A percentile compares a stretch with the other conserved stretches of the same genome.
Evolutionary conservation across 1,284 basidiomycete species (phyloP).

Genomic region (Cutaneotrichosporon sp.): DNA sequence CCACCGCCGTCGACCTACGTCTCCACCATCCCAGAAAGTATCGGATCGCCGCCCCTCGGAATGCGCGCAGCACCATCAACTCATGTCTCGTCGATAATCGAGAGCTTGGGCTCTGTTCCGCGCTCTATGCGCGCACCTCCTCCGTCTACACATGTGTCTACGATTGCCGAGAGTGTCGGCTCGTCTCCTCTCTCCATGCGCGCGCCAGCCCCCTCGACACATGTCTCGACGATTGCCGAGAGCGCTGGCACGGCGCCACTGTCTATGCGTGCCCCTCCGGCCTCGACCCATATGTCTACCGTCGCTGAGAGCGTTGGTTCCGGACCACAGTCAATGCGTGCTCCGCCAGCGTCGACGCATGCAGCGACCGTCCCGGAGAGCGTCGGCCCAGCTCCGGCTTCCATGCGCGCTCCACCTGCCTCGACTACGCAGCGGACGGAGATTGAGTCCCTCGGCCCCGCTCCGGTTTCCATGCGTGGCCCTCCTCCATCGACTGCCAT

Average conservation of each 20-base stretch:
- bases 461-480: slow-evolving; percentile 1
- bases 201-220: slow-evolving; percentile 3
- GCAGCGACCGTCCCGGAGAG: no score
- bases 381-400: no score
- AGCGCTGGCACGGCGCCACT: slow-evolving; percentile 1
- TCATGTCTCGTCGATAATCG: background rate
- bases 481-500: slow-evolving; percentile 3
- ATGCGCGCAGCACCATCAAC: background rate
- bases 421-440: slow-evolving; percentile 8
- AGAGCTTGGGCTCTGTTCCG: background rate
- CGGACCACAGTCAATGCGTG: background rate
- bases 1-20: background rate
- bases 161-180: background rate
- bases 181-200: background rate
- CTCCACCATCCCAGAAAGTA: background rate
- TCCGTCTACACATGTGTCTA: slow-evolving; percentile 2
- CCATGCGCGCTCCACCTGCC: background rate
- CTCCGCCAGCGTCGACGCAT: no score
- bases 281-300: slow-evolving; percentile 5
- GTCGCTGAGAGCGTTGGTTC: slow-evolving; percentile 11
- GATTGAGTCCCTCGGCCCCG: slow-evolving; percentile 6
- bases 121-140: background rate
- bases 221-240: slow-evolving; percentile 5
- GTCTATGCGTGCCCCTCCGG: background rate
- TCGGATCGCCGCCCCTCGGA: background rate